These are phyloP conservation scores for Eucalyptus globulus DNA, from an alignment of 345 rosid genomes.

Conservation along the genomic window DNA sequence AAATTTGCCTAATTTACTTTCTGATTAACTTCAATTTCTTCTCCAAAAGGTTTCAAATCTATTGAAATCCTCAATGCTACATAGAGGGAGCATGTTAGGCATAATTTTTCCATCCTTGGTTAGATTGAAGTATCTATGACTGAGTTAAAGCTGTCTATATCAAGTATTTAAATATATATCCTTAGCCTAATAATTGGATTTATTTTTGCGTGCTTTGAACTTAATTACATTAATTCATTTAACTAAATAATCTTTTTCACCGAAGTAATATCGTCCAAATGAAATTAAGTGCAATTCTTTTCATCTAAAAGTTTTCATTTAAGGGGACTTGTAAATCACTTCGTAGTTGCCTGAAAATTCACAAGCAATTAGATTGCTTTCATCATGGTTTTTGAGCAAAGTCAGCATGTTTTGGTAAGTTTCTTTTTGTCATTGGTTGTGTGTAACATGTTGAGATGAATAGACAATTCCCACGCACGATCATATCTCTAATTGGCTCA, in stretches of 20 bases:
- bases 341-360: neutral
- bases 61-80: neutral
- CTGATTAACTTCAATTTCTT: neutral
- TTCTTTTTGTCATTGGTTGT: neutral
- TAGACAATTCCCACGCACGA: neutral
- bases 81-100: neutral
- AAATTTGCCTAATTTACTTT: neutral
- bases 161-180: neutral
- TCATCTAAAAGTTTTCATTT: neutral
- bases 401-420: neutral
- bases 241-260: neutral
- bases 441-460: neutral
- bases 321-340: neutral
- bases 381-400: neutral
- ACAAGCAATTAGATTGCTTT: neutral
- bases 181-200: neutral
- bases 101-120: neutral
- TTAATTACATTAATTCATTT: neutral
- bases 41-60: neutral
- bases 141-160: neutral
- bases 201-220: neutral
- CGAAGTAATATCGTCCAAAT: fast-evolving
- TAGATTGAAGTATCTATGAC: neutral
- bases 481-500: neutral
- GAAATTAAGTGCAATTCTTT: neutral